Evolutionary conservation across 2,329 filamentous ascomycete species (phyloP).

Genomic region (Trichophyton mentagrophytes): DNA sequence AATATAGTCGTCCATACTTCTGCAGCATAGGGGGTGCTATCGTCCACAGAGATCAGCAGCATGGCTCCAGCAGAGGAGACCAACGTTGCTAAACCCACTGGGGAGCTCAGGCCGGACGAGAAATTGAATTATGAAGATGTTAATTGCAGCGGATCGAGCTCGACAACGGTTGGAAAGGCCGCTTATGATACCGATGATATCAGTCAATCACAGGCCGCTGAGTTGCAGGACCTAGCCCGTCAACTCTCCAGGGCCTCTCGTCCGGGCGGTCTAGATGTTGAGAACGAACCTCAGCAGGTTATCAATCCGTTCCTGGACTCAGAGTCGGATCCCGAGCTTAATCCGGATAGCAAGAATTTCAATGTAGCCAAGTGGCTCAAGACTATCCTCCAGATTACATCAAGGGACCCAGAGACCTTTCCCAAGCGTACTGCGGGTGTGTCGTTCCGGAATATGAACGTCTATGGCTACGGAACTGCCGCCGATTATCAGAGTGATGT

Average conservation of each 20-base stretch:
- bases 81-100: neutral
- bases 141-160: slow-evolving; percentile 13
- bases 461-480: slow-evolving; percentile 28
- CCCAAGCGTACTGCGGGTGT: slow-evolving; percentile 29
- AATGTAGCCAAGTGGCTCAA: slow-evolving; percentile 36
- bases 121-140: slow-evolving; percentile 4
- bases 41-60: neutral
- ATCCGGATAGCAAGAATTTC: slow-evolving; percentile 36
- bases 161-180: slow-evolving; percentile 16
- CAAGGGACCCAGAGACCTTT: slow-evolving; percentile 25
- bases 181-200: slow-evolving; percentile 17
- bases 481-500: slow-evolving; percentile 36
- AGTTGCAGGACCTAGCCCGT: slow-evolving; percentile 21
- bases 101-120: neutral
- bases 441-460: slow-evolving; percentile 29
- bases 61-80: neutral
- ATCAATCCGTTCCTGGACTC: slow-evolving; percentile 28
- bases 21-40: neutral
- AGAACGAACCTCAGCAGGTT: slow-evolving; percentile 9
- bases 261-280: slow-evolving; percentile 11
- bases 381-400: slow-evolving; percentile 33
- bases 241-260: slow-evolving; percentile 22
- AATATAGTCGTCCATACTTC: neutral
- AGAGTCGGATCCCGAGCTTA: slow-evolving; percentile 27
- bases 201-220: slow-evolving; percentile 15